phyloP scores from a whole-genome alignment of 2,329 filamentous ascomycete genomes.

The Alternaria sp. region DNA sequence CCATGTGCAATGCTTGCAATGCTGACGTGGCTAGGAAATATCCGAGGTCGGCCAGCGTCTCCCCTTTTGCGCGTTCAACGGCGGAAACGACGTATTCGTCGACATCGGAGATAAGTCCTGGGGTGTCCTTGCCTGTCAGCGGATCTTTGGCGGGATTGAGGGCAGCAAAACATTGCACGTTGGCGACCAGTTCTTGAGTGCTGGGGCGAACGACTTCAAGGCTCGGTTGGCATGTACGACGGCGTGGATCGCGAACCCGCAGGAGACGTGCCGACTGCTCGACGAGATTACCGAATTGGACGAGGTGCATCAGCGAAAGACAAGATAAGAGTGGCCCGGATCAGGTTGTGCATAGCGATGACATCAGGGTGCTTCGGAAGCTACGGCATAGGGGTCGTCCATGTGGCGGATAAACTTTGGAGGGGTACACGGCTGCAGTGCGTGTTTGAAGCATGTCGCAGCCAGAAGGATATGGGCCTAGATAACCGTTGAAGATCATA shows the following conservation, averaged over 20 bases:
- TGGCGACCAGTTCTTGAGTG: constrained; percentile 93
- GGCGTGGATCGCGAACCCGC: constrained; percentile 93
- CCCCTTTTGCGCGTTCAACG: constrained; percentile 98
- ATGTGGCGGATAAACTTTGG: not conserved
- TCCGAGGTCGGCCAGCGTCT: constrained; percentile 71
- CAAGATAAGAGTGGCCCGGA: constrained; percentile 19
- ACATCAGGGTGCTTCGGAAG: not conserved
- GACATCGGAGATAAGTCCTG: constrained; percentile 98
- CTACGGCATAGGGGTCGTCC: not conserved
- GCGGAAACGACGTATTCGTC: constrained; percentile 94
- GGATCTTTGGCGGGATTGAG: constrained; percentile 80
- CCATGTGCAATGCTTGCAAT: not conserved
- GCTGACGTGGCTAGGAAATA: constrained; percentile 63
- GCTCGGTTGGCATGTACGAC: constrained; percentile 90
- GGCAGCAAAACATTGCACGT: constrained; percentile 88
- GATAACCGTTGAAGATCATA: not conserved
- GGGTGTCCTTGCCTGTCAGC: constrained; percentile 91
- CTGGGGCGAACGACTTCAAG: constrained; percentile 93
- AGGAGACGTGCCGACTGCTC: constrained; percentile 86
- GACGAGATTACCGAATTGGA: constrained; percentile 72
- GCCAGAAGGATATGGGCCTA: not conserved
- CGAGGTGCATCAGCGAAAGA: constrained; percentile 49
- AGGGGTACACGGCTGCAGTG: not conserved
- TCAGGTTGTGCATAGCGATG: not conserved
- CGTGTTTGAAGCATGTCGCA: not conserved